Base-by-base conservation (phyloP, 257 asterid genomes). In the Cinchona pubescens region DNA sequence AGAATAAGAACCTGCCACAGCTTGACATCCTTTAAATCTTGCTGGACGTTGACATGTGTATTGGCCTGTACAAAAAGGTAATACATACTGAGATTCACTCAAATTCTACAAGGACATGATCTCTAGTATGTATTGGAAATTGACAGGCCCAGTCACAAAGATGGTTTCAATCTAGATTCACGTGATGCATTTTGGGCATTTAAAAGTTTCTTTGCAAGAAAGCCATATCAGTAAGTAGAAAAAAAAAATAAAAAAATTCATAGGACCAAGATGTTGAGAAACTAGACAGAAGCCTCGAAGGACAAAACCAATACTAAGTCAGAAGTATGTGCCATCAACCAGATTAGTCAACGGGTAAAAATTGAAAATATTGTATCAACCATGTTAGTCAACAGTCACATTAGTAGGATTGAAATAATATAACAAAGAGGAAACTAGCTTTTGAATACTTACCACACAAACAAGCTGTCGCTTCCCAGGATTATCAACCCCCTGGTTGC, bases 391-490 rank as follows among this genome's bases (percentile, higher is more conserved):
- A 45, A 27, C 16, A 45, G 53, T 49, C n/a, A n/a, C n/a, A n/a
- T n/a, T 9, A 70, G 37, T 7, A 74, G 71, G 51, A 58, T 27
- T 67, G 61, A 67, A 48, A 40, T 30, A 70, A 48, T 21, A 42
- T 38, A 67, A 69, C 37, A 55, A 80, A 60, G 43, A 38, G 53
- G 56, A 35, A 76, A 53, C 48, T 27, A 9, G 48, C n/a, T 66
- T 45, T 40, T 76, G 74, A 70, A 19, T 74, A 29, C 93, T 84
- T 86, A 95, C 99, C 92, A 95, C 99, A 86, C 99, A 95, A 56
- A 95, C 91, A 70, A 95, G 98, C 87, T 95, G 99, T 67, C 96
- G 97, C 85, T 91, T 91, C 61, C 92, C 96, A 30, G 87, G 90
- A 81, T 87, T 87, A 75, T 95, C 99, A 82, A 80, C 71, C 25